Evolutionary conservation across 257 asterid genomes (phyloP), one percentile per base, ranked within the genome.

Genomic region (Solanum lycopersicoides): DNA sequence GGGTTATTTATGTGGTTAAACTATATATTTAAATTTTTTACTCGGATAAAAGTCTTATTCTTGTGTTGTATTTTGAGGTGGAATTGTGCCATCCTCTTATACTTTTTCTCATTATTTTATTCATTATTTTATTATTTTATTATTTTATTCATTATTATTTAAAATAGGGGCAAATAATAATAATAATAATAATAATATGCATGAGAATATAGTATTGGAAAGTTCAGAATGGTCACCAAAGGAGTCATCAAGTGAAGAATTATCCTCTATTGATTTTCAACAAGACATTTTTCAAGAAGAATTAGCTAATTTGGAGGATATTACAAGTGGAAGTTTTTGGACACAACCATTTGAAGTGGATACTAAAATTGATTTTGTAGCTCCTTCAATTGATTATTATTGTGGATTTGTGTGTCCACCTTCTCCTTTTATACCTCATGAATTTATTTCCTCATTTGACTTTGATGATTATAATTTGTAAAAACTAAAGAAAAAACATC

Each of bases 381-480:
- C 34, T 66, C 42, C 89, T 34, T 63, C 83, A 28, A 44, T 79
- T 6, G 82, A 87, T 18, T 44, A 87, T 18, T 44, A 87, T 12
- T 32, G 9, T 47, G 89, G 79, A 45, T 56, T 88, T 14, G 39
- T 85, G 13, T 86, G 79, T 68, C 90, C 92, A 28, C 89, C 90
- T 53, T 87, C 89, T 12, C 89, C 89, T 68, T 74, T 89, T 44
- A 34, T 66, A 8, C 50, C 73, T 23, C 88, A 83, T 12, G 92
- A 73, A 72, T 73, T 87, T 39, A 12, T 82, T 10, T 39, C 82
- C 39, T 73, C 88, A 1, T 85, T 37, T 83, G 90, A 83, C 41
- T 30, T 82, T 9, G 73, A 85, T 21, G 5, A n/a, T 39, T 76
- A 25, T 20, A 39, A n/a, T 39, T 86, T 79, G 39, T 60, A 41